These are phyloP conservation scores for Camptophora hylomeconis DNA, from an alignment of 2,329 filamentous ascomycete genomes.

Conservation along the genomic window DNA sequence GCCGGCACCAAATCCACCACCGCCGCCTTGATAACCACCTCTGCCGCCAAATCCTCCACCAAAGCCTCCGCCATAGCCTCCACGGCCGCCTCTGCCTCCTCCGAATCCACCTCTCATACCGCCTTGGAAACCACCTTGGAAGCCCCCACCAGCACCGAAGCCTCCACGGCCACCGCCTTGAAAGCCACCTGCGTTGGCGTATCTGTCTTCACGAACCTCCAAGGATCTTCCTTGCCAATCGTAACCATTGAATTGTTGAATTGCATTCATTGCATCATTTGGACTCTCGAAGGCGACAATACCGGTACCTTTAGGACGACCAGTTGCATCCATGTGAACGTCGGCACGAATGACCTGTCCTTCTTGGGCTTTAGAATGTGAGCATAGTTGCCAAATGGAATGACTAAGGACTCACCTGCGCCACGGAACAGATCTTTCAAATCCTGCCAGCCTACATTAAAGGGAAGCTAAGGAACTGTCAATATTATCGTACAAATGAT, in stretches of 20 bases:
- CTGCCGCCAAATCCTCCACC: slow-evolving; percentile 23
- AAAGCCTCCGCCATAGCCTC: slow-evolving; percentile 35
- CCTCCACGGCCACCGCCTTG: slow-evolving; percentile 21
- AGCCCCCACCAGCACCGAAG: slow-evolving; percentile 32
- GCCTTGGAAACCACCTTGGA: slow-evolving; percentile 29
- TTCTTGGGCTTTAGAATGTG: slow-evolving; percentile 30
- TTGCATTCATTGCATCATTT: slow-evolving; percentile 89
- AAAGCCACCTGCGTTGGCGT: slow-evolving; percentile 45
- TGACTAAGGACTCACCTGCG: slow-evolving; percentile 57
- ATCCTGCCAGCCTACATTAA: slow-evolving; percentile 97
- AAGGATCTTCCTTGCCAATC: slow-evolving; percentile 92
- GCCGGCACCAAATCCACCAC: slow-evolving; percentile 3
- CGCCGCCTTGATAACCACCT: slow-evolving; percentile 7
- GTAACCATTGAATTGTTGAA: slow-evolving; percentile 95
- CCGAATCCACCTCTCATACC: slow-evolving; percentile 47
- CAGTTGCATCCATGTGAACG: slow-evolving; percentile 82
- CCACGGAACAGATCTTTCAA: slow-evolving; percentile 97
- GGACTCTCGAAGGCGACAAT: slow-evolving; percentile 93
- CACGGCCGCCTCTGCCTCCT: slow-evolving; percentile 27
- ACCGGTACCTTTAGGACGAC: slow-evolving; percentile 88
- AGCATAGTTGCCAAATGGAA: slow-evolving; percentile 9
- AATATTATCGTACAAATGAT: slow-evolving; percentile 24
- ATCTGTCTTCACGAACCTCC: slow-evolving; percentile 93
- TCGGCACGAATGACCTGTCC: slow-evolving; percentile 86
- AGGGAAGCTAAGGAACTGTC: slow-evolving; percentile 61